A percentile compares a stretch with the other conserved stretches of the same genome.
Conservation (phyloP, 768 basidiomycete species). For the Serendipita sp. region DNA sequence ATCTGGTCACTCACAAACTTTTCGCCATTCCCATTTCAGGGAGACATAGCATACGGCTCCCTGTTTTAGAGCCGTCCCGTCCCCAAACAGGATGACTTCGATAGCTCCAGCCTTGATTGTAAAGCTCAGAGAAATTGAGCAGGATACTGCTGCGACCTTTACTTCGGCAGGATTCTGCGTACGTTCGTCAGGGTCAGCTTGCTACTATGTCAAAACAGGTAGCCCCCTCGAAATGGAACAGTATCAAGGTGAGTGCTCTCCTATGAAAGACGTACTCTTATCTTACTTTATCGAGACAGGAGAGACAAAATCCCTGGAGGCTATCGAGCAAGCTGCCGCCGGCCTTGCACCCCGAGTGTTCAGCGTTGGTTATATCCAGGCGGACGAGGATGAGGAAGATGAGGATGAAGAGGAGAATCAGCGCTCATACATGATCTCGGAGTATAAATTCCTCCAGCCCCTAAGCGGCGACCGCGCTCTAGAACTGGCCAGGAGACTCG, state of each 20-base stretch:
- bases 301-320: slow-evolving; percentile 51
- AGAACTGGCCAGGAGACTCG: slow-evolving; percentile 42
- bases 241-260: slow-evolving; percentile 18
- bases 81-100: not conserved
- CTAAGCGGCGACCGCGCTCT: slow-evolving; percentile 32
- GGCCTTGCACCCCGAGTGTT: slow-evolving; percentile 45
- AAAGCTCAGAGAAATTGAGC: not conserved
- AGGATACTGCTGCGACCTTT: not conserved
- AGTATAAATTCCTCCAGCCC: slow-evolving; percentile 44
- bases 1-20: too few relatives aligned
- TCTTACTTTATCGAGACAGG: slow-evolving; percentile 19
- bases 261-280: not conserved
- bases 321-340: slow-evolving; percentile 47
- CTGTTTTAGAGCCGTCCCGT: too few relatives aligned
- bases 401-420: slow-evolving; percentile 20
- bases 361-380: slow-evolving; percentile 23
- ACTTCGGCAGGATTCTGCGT: not conserved
- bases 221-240: slow-evolving; percentile 38
- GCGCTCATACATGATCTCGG: slow-evolving; percentile 51
- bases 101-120: not conserved
- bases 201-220: slow-evolving; percentile 51
- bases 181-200: slow-evolving; percentile 30
- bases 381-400: slow-evolving; percentile 13
- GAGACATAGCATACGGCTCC: too few relatives aligned
- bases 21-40: too few relatives aligned